phyloP scores from a whole-genome alignment of 208 protist species.

The Leptomonas pyrrhocoris region DNA sequence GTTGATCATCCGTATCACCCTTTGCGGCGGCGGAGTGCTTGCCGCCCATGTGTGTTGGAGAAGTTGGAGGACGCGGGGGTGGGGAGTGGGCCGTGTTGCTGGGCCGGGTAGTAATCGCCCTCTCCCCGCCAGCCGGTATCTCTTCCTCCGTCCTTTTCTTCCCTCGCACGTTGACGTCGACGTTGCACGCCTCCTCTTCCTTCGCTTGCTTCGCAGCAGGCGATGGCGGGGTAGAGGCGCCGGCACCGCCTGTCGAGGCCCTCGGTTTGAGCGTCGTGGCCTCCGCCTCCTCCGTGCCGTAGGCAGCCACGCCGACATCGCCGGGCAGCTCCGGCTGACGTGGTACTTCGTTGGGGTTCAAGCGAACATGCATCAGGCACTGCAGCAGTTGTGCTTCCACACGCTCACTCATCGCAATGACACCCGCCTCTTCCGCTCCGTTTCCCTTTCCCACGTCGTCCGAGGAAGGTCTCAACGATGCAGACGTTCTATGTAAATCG shows the following conservation, averaged over 20 bases:
- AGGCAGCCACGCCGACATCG: not conserved
- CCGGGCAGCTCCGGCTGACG: slow-evolving; percentile 23
- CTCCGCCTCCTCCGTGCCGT: too few species aligned
- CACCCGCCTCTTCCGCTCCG: not conserved
- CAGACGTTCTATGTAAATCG: not conserved
- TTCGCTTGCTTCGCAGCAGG: too few species aligned
- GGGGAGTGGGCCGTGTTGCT: not conserved
- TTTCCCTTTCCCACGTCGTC: not conserved
- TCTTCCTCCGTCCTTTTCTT: not conserved
- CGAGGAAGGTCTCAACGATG: not conserved
- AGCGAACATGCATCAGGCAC: slow-evolving; percentile 27
- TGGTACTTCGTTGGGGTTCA: slow-evolving; percentile 12
- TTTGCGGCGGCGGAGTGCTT: not conserved
- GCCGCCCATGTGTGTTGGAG: not conserved
- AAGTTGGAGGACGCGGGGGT: slow-evolving; percentile 1
- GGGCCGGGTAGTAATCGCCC: too few species aligned
- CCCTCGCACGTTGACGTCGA: not conserved
- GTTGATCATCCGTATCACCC: too few species aligned
- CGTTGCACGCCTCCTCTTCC: too few species aligned
- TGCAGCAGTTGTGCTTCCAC: slow-evolving; percentile 21
- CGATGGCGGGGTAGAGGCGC: too few species aligned
- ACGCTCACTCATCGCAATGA: not conserved
- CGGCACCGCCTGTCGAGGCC: too few species aligned
- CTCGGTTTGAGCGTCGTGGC: too few species aligned
- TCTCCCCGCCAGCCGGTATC: too few species aligned